A percentile compares a stretch with the other conserved stretches of the same genome.
These are phyloP conservation scores for Zopfochytrium polystomum DNA, from an alignment of 371 early-diverging fungal species.

Conservation along the genomic window DNA sequence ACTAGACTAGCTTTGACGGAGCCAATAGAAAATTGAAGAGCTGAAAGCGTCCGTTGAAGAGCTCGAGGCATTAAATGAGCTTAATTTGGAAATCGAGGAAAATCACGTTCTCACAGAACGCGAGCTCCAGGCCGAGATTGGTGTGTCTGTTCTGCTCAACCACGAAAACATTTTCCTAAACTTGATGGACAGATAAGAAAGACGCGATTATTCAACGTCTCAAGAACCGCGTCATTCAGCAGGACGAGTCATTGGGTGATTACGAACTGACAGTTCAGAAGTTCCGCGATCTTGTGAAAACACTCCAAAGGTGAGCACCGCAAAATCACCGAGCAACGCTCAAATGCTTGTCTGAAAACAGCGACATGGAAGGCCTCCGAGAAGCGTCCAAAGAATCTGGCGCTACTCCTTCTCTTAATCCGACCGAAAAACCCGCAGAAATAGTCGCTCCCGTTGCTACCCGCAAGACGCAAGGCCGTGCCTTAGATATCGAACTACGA, in stretches of 20 bases:
- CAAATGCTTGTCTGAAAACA: no score
- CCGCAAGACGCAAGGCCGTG: conserved; percentile 84
- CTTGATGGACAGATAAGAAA: conserved; percentile 38
- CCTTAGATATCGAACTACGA: conserved; percentile 84
- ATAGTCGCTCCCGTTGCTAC: no score
- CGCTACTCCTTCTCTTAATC: no score
- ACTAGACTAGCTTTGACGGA: no score
- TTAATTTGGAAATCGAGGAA: conserved; percentile 89
- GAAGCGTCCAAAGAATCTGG: no score
- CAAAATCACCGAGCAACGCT: no score
- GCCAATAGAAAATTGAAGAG: conserved; percentile 64
- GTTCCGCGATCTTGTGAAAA: conserved; percentile 79
- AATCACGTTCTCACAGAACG: conserved; percentile 82
- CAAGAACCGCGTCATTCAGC: conserved; percentile 53
- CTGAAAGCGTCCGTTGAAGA: conserved; percentile 74
- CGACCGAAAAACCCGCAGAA: no score
- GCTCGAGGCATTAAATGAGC: conserved; percentile 84
- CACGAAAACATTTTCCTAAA: neutral
- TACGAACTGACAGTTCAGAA: conserved; percentile 79
- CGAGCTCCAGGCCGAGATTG: conserved; percentile 79
- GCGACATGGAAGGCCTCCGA: no score
- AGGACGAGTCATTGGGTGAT: conserved; percentile 80
- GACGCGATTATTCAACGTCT: conserved; percentile 66
- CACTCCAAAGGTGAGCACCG: conserved; percentile 65
- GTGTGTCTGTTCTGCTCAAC: conserved; percentile 19